Evolutionary conservation across 441 rosid genomes (phyloP), one percentile per base, ranked within the genome.

Genomic region (Monsonia emarginata): DNA sequence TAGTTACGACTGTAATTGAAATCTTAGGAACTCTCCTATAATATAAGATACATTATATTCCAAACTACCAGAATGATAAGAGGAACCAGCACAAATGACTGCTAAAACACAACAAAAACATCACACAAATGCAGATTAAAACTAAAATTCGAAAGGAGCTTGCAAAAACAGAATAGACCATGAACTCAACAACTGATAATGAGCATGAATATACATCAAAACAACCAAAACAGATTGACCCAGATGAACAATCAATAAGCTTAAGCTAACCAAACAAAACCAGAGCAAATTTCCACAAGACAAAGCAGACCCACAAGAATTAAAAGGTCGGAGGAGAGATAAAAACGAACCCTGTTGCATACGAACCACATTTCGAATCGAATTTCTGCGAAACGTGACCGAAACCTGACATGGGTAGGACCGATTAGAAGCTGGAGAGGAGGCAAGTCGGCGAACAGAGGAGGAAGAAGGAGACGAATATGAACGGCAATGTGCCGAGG

Each of bases 271-370:
- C n/a, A 40, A 0, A 42, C 18, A 42, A 42, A 42, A 42, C 18
- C 50, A 42, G 14, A 2, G 18, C 3, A 14, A 11, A 11, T 3
- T 42, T 42, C 4, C 44, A 1, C 13, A 4, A 42, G 16, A 14
- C n/a, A 42, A 42, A 42, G 50, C 16, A n/a, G 14, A 2, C 50
- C 50, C 50, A n/a, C 50, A 42, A 42, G 14, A 14, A 42, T n/a
- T 42, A 42, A 42, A 31, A 3, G 5, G 18, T 13, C 16, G 3
- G 6, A n/a, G 50, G n/a, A 42, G 18, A 2, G 5, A 18, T 9
- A 13, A 59, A 48, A 59, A 40, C 85, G 50, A 63, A 90, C 98
- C 96, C 81, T 92, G 90, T 79, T 85, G 86, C 86, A 84, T 77
- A 65, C 79, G 73, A 65, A 81, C 77, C 34, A 52, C 83, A 71